phyloP scores from a whole-genome alignment of 495 filamentous ascomycete species.

The Podospora tetraspora region DNA sequence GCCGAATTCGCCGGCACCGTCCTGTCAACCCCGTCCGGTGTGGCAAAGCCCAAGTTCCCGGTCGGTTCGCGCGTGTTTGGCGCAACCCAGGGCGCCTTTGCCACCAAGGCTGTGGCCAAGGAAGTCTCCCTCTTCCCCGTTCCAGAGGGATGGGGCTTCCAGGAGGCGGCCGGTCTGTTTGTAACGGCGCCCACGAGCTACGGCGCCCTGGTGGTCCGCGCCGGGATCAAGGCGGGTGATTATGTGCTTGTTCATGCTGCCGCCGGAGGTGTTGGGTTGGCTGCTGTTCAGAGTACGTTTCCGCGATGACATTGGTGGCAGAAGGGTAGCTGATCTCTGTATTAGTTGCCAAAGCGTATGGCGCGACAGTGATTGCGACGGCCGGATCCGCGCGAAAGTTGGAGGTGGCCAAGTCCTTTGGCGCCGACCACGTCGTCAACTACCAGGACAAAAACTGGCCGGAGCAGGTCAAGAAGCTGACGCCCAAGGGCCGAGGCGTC shows the following conservation, averaged over 20 bases:
- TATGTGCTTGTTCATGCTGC: conserved; percentile 89
- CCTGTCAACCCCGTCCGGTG: conserved; percentile 53
- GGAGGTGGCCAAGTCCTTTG: conserved; percentile 68
- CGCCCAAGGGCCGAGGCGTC: conserved; percentile 65
- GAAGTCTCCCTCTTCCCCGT: conserved; percentile 67
- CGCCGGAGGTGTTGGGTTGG: conserved; percentile 85
- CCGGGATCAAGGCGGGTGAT: conserved; percentile 70
- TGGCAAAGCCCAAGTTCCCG: conserved; percentile 48
- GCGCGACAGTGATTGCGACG: conserved; percentile 85
- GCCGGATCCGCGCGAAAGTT: conserved; percentile 74
- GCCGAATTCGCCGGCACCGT: conserved; percentile 80
- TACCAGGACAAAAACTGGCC: conserved; percentile 71
- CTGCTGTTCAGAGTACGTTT: conserved; percentile 67
- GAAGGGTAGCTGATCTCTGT: conserved; percentile 3
- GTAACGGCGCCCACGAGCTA: conserved; percentile 91
- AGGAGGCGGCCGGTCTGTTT: conserved; percentile 82
- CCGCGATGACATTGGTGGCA: background rate
- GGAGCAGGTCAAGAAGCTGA: conserved; percentile 69
- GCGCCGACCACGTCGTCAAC: conserved; percentile 78
- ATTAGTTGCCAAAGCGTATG: conserved; percentile 75
- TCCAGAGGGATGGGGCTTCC: conserved; percentile 73
- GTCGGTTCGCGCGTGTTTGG: conserved; percentile 83
- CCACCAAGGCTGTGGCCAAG: conserved; percentile 61
- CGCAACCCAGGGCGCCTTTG: conserved; percentile 79
- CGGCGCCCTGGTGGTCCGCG: conserved; percentile 73